A percentile compares a stretch with the other conserved stretches of the same genome.
phyloP scores from a whole-genome alignment of 768 basidiomycete species.

The Melanogaster broomeanus region DNA sequence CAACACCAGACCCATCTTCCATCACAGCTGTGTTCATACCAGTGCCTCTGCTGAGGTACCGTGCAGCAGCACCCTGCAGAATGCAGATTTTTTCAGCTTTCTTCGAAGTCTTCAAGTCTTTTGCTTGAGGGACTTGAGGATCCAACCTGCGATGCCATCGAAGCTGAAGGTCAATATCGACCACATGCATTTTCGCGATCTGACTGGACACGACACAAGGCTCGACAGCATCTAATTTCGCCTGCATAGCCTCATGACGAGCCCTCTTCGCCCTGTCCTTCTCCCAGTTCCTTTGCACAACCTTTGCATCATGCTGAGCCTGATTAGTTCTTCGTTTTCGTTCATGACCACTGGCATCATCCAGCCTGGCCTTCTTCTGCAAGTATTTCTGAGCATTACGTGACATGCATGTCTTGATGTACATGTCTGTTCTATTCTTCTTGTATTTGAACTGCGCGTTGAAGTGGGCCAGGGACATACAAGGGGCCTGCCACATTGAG shows the following conservation, averaged over 20 bases:
- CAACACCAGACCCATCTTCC: too few relatives aligned
- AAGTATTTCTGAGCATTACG: not conserved
- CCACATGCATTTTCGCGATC: not conserved
- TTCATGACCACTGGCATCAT: not conserved
- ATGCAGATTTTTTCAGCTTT: not conserved
- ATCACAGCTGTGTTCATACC: too few relatives aligned
- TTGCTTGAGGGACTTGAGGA: not conserved
- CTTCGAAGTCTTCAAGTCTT: not conserved
- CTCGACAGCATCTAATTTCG: not conserved
- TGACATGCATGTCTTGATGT: slow-evolving; percentile 15
- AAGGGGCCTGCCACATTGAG: slow-evolving; percentile 3
- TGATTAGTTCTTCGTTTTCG: not conserved
- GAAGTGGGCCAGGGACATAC: slow-evolving; percentile 17
- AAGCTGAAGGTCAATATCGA: slow-evolving; percentile 3
- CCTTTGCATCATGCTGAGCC: not conserved
- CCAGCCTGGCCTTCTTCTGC: not conserved
- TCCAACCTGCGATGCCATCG: slow-evolving; percentile 4
- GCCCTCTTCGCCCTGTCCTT: not conserved
- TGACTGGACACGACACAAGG: not conserved
- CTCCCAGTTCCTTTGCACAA: not conserved
- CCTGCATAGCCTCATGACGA: too few relatives aligned
- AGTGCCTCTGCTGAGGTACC: too few relatives aligned
- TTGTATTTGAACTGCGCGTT: slow-evolving; percentile 27
- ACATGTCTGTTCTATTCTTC: slow-evolving; percentile 24
- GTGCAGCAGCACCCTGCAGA: not conserved